Base-by-base conservation (phyloP, 176 grass and related monocot genomes). In the Dendrocalamus sinicus region DNA sequence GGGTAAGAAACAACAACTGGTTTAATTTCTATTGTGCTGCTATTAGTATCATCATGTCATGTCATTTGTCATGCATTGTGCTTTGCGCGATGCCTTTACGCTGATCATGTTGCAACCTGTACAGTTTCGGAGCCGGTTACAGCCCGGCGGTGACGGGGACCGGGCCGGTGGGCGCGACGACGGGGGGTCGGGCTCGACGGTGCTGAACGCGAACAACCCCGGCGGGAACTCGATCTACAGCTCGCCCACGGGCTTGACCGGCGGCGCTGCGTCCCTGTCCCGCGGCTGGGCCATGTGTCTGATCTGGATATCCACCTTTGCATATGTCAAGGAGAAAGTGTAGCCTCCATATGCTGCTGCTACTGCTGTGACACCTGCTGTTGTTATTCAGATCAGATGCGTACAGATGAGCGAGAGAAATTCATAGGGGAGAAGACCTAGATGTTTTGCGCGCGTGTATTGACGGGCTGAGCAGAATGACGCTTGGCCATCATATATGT, bases 181-280 rank as follows among this genome's bases (percentile, higher is more conserved):
- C 84, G 0, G 69, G 69, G 72, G 85, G 7, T 54, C 91, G 1
- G 93, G 96, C 26, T 92, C 96, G 12, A 91, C 93, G 6, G 93
- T 95, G 72, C 80, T 96, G 46, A 99, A 99, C 78, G 82, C 91
- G 0, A 91, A 92, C 67, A 85, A 76, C 67, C 76, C 90, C 4
- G 65, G 71, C 51, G 74, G 87, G 32, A 88, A 74, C 45, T 89
- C 96, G 2, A 89, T 88, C 64, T 99, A 89, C 47, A 93, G 91
- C 44, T 79, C 86, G 3, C 88, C 86, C 3, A 84, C 91, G 20
- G 74, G 86, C 75, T 16, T 92, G 37, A 75, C 78, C 57, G 84
- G 78, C 61, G 74, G 65, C 76, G 72, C 84, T 11, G 58, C 85
- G 17, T 47, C 81, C 67, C 82, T 77, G 22, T 88, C 90, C 12